phyloP scores from a whole-genome alignment of 164 flowering plant species.

The Aristolochia contorta region DNA sequence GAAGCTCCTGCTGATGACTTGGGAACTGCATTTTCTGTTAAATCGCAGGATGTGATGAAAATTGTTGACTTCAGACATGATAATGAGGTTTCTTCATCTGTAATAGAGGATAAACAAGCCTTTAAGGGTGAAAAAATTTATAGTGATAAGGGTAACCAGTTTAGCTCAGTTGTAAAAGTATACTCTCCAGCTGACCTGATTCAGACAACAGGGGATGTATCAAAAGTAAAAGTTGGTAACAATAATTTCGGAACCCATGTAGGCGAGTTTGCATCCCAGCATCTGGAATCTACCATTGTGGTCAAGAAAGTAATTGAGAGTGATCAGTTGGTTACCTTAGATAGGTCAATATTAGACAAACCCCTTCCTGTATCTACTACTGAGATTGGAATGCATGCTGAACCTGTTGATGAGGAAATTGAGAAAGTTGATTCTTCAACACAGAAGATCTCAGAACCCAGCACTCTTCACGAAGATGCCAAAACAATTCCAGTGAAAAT shows the following conservation, averaged over 20 bases:
- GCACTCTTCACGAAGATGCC: constrained; percentile 7
- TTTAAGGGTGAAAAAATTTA: constrained; percentile 6
- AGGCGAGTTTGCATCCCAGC: constrained; percentile 1
- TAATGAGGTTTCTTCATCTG: constrained; percentile 3
- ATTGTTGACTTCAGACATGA: no score
- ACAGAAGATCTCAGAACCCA: constrained; percentile 11
- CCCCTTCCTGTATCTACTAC: no score
- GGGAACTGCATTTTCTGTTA: no score
- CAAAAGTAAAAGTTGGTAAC: constrained; percentile 9
- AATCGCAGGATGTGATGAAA: no score
- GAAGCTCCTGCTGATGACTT: constrained; percentile 13
- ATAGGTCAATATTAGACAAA: no score
- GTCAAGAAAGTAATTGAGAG: not conserved
- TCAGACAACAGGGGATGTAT: constrained; percentile 12
- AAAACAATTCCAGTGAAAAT: constrained; percentile 1
- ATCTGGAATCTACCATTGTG: not conserved
- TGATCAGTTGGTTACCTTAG: not conserved
- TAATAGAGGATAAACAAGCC: constrained; percentile 12
- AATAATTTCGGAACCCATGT: constrained; percentile 7
- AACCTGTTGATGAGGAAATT: constrained; percentile 11
- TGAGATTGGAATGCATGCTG: constrained; percentile 6
- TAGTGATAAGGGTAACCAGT: constrained; percentile 6
- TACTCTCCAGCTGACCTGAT: constrained; percentile 16
- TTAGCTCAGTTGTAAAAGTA: constrained; percentile 9
- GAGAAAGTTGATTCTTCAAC: constrained; percentile 12